A percentile compares a stretch with the other conserved stretches of the same genome.
Evolutionary conservation across 2,329 filamentous ascomycete species (phyloP).

Genomic region (Paecilomyces sp.): DNA sequence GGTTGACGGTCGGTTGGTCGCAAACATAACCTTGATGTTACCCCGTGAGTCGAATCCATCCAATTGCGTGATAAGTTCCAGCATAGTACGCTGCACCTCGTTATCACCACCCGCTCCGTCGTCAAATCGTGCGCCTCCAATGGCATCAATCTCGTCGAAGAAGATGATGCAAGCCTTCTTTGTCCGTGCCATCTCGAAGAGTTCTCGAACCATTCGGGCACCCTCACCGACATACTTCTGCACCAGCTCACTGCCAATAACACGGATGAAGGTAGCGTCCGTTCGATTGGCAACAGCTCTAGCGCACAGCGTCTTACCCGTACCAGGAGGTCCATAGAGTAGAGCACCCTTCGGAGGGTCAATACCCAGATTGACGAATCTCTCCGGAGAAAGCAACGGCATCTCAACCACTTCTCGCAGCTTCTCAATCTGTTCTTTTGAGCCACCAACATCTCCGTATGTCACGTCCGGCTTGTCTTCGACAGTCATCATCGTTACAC

Average conservation of each 20-base stretch:
- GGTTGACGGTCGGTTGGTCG: slow-evolving; percentile 91
- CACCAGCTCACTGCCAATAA: slow-evolving; percentile 95
- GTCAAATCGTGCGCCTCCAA: slow-evolving; percentile 92
- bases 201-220: slow-evolving; percentile 94
- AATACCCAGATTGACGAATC: slow-evolving; percentile 97
- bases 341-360: slow-evolving; percentile 96
- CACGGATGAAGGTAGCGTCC: slow-evolving; percentile 96
- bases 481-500: slow-evolving; percentile 99
- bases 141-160: slow-evolving; percentile 96
- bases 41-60: slow-evolving; percentile 94
- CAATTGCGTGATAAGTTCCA: slow-evolving; percentile 93
- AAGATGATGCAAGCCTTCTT: slow-evolving; percentile 99
- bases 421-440: slow-evolving; percentile 99
- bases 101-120: slow-evolving; percentile 96
- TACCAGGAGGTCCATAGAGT: slow-evolving; percentile 92
- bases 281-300: slow-evolving; percentile 96
- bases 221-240: slow-evolving; percentile 99
- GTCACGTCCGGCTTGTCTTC: slow-evolving; percentile 99
- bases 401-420: slow-evolving; percentile 97
- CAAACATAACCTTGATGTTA: slow-evolving; percentile 99
- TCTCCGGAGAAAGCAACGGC: slow-evolving; percentile 90
- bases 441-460: slow-evolving; percentile 96
- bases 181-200: slow-evolving; percentile 98
- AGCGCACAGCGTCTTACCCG: slow-evolving; percentile 97
- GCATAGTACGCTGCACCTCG: slow-evolving; percentile 95